Percentiles rank a stretch among this genome's conserved stretches.
These are phyloP conservation scores for Alloteropsis semialata DNA, from an alignment of 176 grass and related monocot species.

Conservation along the genomic window DNA sequence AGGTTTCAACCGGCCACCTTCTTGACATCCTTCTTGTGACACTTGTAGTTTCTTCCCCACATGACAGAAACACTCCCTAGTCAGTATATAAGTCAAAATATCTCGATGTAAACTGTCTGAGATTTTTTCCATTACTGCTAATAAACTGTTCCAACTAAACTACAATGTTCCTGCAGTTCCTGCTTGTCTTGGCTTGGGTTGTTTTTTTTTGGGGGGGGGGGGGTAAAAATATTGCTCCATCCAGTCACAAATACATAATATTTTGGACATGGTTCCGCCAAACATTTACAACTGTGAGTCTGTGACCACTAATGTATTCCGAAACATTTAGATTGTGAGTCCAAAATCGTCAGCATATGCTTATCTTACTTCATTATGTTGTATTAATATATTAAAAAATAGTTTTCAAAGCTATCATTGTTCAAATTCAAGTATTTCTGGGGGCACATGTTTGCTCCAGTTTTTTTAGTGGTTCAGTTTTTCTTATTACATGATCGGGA, in stretches of 20 bases:
- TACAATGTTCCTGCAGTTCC: conserved; percentile 3
- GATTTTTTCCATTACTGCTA: not conserved
- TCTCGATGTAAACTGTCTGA: not conserved
- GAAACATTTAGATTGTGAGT: too few relatives aligned
- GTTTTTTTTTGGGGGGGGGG: not conserved
- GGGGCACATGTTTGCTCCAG: conserved; percentile 1
- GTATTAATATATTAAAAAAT: not conserved
- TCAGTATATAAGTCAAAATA: not conserved
- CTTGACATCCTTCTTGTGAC: too few relatives aligned
- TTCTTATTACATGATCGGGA: not conserved
- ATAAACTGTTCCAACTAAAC: not conserved
- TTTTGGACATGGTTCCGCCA: too few relatives aligned
- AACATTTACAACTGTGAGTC: too few relatives aligned
- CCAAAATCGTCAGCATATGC: too few relatives aligned
- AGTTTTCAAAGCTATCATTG: too few relatives aligned
- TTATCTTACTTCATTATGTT: too few relatives aligned
- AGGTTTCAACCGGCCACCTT: too few relatives aligned
- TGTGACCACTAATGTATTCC: too few relatives aligned
- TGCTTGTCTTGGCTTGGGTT: not conserved
- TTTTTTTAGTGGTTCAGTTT: not conserved
- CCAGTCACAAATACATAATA: not conserved
- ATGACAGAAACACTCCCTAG: not conserved
- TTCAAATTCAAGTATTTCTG: too few relatives aligned
- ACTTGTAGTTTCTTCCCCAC: too few relatives aligned
- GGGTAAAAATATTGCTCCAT: too few relatives aligned